phyloP scores from a whole-genome alignment of 2,329 filamentous ascomycete genomes.

The Pseudocercospora ulei region DNA sequence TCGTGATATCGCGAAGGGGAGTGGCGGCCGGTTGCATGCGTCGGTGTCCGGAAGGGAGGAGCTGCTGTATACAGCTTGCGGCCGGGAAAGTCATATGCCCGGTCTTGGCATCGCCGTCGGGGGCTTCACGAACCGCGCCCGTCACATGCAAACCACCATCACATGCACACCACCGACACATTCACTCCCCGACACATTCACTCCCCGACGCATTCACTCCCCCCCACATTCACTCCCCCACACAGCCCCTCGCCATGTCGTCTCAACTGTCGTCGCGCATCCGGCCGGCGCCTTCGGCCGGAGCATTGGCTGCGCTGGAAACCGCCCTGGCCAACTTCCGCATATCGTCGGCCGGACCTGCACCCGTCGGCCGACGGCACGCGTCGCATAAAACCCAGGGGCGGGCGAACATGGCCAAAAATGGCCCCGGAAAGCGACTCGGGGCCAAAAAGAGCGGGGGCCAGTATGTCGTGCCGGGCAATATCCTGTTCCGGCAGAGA shows the following conservation, averaged over 20 bases:
- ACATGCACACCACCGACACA: neutral
- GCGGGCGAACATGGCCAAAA: slow-evolving; percentile 59
- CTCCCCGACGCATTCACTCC: slow-evolving; percentile 1
- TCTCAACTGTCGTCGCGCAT: slow-evolving; percentile 12
- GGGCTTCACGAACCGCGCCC: neutral
- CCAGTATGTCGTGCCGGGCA: slow-evolving; percentile 88
- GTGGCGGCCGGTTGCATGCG: slow-evolving; percentile 6
- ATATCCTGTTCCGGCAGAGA: slow-evolving; percentile 96
- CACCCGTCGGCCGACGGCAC: slow-evolving; percentile 37
- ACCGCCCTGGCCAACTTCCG: slow-evolving; percentile 30
- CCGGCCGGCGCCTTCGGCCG: slow-evolving; percentile 26
- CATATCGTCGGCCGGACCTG: slow-evolving; percentile 21
- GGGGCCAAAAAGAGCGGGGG: slow-evolving; percentile 89
- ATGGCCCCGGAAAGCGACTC: slow-evolving; percentile 71
- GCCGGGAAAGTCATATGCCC: slow-evolving; percentile 5
- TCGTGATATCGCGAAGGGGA: too few species aligned
- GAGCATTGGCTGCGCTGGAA: slow-evolving; percentile 27
- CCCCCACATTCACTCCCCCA: slow-evolving; percentile 4
- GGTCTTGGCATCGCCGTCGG: slow-evolving; percentile 3
- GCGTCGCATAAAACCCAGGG: slow-evolving; percentile 58
- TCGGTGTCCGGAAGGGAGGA: slow-evolving; percentile 1
- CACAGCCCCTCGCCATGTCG: too few species aligned
- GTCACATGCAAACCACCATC: slow-evolving; percentile 2
- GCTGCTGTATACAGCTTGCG: slow-evolving; percentile 7
- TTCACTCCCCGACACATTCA: slow-evolving; percentile 3